Base-by-base conservation (phyloP, 129 eudicot genomes). In the Arctium lappa region DNA sequence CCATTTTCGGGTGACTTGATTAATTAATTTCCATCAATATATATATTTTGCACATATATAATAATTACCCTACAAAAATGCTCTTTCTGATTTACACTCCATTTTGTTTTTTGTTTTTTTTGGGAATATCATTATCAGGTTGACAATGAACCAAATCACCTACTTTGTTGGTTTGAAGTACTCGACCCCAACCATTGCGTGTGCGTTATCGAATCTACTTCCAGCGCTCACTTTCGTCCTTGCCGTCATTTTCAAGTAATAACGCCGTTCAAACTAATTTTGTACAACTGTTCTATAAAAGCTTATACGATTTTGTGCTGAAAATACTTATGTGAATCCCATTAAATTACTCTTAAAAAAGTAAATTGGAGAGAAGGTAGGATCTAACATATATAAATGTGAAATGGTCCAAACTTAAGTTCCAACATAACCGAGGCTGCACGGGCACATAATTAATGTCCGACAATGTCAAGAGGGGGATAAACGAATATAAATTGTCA, bases 181-280 rank as follows among this genome's bases (percentile, higher is more conserved):
- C 86, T 89, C 97, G 0, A 95, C 93, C 6, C 97, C 99, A 36
- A 95, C 99, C 7, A 85, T 93, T 7, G 92, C 93, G 33, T 92
- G 97, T 71, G 97, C 98, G 15, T 50, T 94, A 62, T 75, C 89
- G 38, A 94, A 94, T 85, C 77, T 91, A 7, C 86, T 85, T 40
- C 98, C 98, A 0, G 99, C 97, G 0, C 68, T 95, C 78, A 95
- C 99, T 48, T 95, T 91, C 75, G 32, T 95, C 79, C 88, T 95
- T 29, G 97, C 96, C 7, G 78, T 89, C 65, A 83, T 88, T 44
- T 91, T 87, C 60, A 88, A 91, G 98, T 94, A 91, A 77, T 37
- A 53, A 53, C 27, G 6, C 1, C 22, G 18, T 53, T 15, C 65
- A 3, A 53, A 53, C 27, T 53, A 53, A 53, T 15, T 15, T 53